phyloP scores from a whole-genome alignment of 2,329 filamentous ascomycete genomes.

The Akanthomyces lecanii region DNA sequence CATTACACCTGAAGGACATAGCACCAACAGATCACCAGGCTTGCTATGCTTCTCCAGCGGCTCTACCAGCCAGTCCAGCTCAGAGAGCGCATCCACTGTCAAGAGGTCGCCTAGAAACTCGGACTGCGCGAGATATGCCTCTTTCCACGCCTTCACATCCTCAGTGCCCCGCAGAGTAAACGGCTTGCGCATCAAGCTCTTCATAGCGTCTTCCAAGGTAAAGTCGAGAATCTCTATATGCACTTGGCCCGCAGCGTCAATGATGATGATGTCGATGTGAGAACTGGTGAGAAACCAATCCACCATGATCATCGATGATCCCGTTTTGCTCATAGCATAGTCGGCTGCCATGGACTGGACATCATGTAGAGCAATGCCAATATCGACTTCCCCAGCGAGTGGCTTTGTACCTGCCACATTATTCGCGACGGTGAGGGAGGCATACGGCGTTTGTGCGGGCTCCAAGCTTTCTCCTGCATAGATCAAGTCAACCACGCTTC shows the following conservation, averaged over 20 bases:
- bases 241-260: neutral
- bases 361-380: neutral
- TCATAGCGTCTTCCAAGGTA: neutral
- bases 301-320: neutral
- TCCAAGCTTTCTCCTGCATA: neutral
- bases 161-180: neutral
- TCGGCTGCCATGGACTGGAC: slow-evolving; percentile 1
- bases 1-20: neutral
- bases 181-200: neutral
- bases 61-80: slow-evolving; percentile 6
- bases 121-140: neutral
- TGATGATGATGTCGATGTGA: slow-evolving; percentile 6
- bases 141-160: neutral
- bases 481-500: slow-evolving; percentile 5
- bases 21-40: neutral
- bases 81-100: neutral
- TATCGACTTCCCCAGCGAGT: neutral
- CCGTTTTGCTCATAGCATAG: neutral
- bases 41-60: slow-evolving; percentile 6
- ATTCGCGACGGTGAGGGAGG: neutral
- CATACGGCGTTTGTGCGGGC: neutral
- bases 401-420: neutral
- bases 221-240: slow-evolving; percentile 3
- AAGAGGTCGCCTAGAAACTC: slow-evolving; percentile 1
- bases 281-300: slow-evolving; percentile 6